phyloP scores from a whole-genome alignment of 495 filamentous ascomycete genomes.

The Daldinia loculata region DNA sequence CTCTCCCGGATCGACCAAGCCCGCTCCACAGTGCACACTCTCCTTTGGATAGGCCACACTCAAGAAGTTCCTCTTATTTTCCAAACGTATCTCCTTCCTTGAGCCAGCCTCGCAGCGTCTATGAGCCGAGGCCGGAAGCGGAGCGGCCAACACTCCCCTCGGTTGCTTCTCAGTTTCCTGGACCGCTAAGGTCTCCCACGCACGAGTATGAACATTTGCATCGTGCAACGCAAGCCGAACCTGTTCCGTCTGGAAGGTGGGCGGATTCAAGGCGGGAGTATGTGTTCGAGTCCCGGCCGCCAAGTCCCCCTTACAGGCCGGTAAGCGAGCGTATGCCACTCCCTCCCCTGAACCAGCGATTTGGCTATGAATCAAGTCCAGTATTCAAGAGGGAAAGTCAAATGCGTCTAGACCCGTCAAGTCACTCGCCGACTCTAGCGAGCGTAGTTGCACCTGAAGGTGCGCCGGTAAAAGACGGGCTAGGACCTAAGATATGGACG shows the following conservation, averaged over 20 bases:
- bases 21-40: conserved; percentile 50
- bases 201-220: conserved; percentile 47
- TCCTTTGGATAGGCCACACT: conserved; percentile 55
- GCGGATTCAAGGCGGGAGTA: conserved; percentile 48
- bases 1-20: conserved; percentile 55
- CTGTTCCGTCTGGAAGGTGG: conserved; percentile 36
- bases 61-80: conserved; percentile 58
- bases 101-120: conserved; percentile 53
- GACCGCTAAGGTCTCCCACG: conserved; percentile 51
- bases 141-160: conserved; percentile 53
- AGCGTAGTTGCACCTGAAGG: conserved; percentile 54
- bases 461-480: conserved; percentile 59
- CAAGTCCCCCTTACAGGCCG: conserved; percentile 40
- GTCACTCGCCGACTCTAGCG: conserved; percentile 52
- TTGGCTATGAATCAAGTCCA: conserved; percentile 37
- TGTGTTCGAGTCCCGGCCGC: conserved; percentile 42
- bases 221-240: conserved; percentile 32
- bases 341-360: conserved; percentile 39
- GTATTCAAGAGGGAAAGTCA: conserved; percentile 34
- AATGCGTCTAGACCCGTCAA: conserved; percentile 34
- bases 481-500: conserved; percentile 69
- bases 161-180: conserved; percentile 53
- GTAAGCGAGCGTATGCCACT: conserved; percentile 38
- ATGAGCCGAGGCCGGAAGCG: conserved; percentile 48
- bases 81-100: conserved; percentile 47